Evolutionary conservation across 768 basidiomycete genomes (phyloP), one percentile per base, ranked within the genome.

Genomic region (Pleurotus platypus): DNA sequence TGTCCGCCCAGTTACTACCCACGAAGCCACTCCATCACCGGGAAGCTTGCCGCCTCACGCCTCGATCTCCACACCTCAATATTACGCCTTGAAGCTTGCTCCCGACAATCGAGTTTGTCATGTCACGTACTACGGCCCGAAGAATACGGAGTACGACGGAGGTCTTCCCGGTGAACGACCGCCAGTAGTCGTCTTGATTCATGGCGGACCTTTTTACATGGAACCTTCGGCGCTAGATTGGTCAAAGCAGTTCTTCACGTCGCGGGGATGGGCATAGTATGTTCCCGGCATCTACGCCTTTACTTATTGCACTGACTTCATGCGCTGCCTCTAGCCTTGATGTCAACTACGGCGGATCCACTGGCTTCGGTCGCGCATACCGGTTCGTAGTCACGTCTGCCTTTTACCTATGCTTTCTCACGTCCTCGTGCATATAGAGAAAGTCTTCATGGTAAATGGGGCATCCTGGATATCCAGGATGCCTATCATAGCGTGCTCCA

Each of bases 361-460:
- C 27, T 30, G 27, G 27, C 27, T 30, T 30, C 9, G 27, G 27
- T 30, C 27, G 30, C 30, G 30, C 30, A 30, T 30, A 30, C 30
- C 30, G 30, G 30, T 30, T 8, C 30, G 30, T 30, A 30, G 2
- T 30, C 7, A 3, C 30, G 30, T 81, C 57, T 84, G 70, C 60
- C 82, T 74, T 57, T 82, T 80, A 0, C 74, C 71, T 35, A 15
- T 16, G 20, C 5, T 27, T 48, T 20, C 20, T 26, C 3, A 15
- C 11, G 5, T 4, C 47, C 1, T 73, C 79, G 4, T 80, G 5
- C 24, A 24, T 81, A n/a, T 83, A 72, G 60, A 81, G 15, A 68
- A 70, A 74, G 79, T 8, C 74, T 85, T 0, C 66, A 70, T 43
- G 76, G 74, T 2, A 69, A 76, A n/a, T 86, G 85, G 85, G 85